Evolutionary conservation across 2,329 filamentous ascomycete genomes (phyloP).

Genomic region (Xylariaceae sp.): DNA sequence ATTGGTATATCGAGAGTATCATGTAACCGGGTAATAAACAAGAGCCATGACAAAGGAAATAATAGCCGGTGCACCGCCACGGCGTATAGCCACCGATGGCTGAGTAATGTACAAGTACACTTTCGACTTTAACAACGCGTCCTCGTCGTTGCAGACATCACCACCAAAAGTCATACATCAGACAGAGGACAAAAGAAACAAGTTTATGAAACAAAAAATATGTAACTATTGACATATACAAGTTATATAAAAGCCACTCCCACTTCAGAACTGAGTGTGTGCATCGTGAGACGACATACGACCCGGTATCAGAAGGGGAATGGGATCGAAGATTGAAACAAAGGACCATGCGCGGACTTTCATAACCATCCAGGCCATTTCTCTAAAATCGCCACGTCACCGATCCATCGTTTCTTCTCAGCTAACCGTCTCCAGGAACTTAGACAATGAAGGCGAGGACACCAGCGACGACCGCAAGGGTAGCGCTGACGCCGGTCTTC

Average conservation of each 20-base stretch:
- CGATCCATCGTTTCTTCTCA: conserved; percentile 4
- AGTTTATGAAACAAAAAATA: conserved; percentile 10
- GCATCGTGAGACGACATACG: conserved; percentile 14
- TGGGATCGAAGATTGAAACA: conserved; percentile 3
- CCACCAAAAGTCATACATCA: background rate
- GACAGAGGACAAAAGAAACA: background rate
- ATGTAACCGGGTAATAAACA: background rate
- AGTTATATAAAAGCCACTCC: background rate
- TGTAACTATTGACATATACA: conserved; percentile 11
- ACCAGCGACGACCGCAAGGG: conserved; percentile 15
- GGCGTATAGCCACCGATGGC: no score
- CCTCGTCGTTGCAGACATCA: background rate
- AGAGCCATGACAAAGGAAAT: no score
- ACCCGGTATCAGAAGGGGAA: conserved; percentile 1
- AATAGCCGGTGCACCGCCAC: no score
- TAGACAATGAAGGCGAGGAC: conserved; percentile 18
- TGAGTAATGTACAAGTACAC: no score
- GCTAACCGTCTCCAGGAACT: background rate
- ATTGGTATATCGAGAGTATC: background rate
- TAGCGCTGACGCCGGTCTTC: conserved; percentile 18
- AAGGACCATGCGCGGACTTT: background rate
- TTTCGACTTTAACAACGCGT: no score
- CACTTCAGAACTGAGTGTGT: conserved; percentile 5
- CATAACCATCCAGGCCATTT: conserved; percentile 12
- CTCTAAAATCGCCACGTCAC: conserved; percentile 8